These are phyloP conservation scores for Anthostomella pinea DNA, from an alignment of 2,329 filamentous ascomycete genomes.

Conservation along the genomic window DNA sequence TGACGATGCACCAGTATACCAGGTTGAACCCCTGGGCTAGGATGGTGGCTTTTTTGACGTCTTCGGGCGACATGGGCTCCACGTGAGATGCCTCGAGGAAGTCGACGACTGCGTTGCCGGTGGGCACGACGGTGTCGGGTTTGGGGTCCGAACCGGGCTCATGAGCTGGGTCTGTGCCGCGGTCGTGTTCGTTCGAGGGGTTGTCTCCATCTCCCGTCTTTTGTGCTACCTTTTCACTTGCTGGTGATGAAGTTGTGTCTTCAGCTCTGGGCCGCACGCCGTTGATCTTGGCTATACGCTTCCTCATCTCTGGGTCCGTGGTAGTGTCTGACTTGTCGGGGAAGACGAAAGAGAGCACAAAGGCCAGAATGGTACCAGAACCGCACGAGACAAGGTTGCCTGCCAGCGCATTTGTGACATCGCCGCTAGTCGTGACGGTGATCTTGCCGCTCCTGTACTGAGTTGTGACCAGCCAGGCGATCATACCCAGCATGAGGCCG, in stretches of 20 bases:
- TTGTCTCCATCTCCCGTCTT: no score
- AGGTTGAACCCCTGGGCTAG: constrained; percentile 36
- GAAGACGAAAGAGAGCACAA: constrained; percentile 32
- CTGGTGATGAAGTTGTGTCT: no score
- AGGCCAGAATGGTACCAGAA: constrained; percentile 32
- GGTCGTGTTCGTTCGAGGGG: not conserved
- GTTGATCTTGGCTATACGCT: constrained; percentile 25
- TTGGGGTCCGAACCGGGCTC: not conserved
- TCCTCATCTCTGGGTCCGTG: no score
- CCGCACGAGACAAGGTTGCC: constrained; percentile 37
- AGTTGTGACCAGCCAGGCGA: constrained; percentile 38
- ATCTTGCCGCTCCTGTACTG: constrained; percentile 32
- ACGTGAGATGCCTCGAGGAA: constrained; percentile 38
- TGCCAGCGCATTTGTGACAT: constrained; percentile 37
- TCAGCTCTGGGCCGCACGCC: no score
- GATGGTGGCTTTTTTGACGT: constrained; percentile 34
- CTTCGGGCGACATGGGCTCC: constrained; percentile 39
- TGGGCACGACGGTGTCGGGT: constrained; percentile 26
- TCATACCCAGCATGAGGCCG: constrained; percentile 31
- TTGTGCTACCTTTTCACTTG: no score
- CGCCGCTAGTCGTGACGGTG: constrained; percentile 34
- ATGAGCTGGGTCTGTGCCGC: constrained; percentile 6
- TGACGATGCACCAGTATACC: constrained; percentile 33
- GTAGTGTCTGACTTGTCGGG: no score
- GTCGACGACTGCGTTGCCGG: constrained; percentile 40